phyloP scores from a whole-genome alignment of 164 flowering plant genomes.

The Aristolochia fimbriata region DNA sequence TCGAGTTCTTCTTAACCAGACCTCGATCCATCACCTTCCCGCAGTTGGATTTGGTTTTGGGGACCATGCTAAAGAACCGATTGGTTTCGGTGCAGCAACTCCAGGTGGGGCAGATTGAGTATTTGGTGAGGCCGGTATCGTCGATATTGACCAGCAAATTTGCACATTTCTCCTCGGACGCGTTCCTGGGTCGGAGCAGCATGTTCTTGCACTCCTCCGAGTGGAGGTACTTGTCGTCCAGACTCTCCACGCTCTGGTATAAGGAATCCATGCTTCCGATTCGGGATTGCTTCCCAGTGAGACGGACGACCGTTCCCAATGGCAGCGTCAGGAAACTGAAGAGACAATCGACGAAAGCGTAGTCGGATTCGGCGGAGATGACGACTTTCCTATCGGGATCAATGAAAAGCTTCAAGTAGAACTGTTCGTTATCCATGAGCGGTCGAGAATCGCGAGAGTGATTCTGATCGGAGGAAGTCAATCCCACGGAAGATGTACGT shows the following conservation, averaged over 20 bases:
- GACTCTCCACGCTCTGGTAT: constrained; percentile 3
- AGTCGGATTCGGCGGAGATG: constrained; percentile 2
- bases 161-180: background rate
- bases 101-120: background rate
- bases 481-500: no score
- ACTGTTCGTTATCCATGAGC: background rate
- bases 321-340: constrained; percentile 4
- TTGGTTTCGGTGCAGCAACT: background rate
- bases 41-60: background rate
- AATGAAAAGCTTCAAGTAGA: background rate
- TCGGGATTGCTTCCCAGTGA: background rate
- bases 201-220: background rate
- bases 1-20: background rate
- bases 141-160: no score
- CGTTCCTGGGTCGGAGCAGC: background rate
- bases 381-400: background rate
- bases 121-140: background rate
- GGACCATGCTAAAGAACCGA: background rate
- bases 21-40: background rate
- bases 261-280: background rate
- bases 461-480: no score
- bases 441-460: background rate
- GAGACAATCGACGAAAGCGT: constrained; percentile 3
- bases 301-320: background rate
- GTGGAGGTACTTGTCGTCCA: background rate